Base-by-base conservation (phyloP, 2,329 filamentous ascomycete species). In the Tolypocladium sp. region DNA sequence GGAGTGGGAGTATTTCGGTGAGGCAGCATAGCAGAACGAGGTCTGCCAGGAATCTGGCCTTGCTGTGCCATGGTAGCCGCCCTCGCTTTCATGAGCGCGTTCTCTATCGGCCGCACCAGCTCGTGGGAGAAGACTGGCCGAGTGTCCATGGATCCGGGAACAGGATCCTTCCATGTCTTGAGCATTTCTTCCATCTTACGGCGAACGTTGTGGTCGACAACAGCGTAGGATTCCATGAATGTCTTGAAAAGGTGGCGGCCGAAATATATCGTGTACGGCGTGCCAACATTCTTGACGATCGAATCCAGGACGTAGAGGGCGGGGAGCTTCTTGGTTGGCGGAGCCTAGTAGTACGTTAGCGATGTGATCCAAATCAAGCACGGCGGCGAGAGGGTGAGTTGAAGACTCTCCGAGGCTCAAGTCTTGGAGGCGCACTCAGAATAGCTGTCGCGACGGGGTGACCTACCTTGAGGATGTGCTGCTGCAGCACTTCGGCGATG, bases 231-330 rank as follows among this genome's bases (percentile, higher is more conserved):
- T 68, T 95, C 91, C 92, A 97, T 97, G 71, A 96, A 99, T 5
- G 91, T 97, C 66, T 88, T 85, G 75, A 93, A 97, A 44, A 99
- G 84, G 69, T 93, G 93, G 46, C 91, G 88, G 57, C 92, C 91
- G 64, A 99, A 89, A 73, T 96, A 97, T 15, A 97, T 82, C 0
- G 93, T 97, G 74, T 99, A 99, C 9, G 94, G 94, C 1, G 93
- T 97, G 62, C 94, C 94, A 62, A 99, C 92, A 78, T 99, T 97
- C 76, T 99, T 99, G 71, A 96, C 92, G 62, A 99, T 93, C 20
- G 93, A 97, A 76, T 99, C 94, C 70, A 99, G 87, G 64, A 99
- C 91, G 76, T 97, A 99, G 35, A 99, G 82, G n/a, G 94, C 91
- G 22, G 94, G 92, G 3, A 99, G 80, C 71, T 97, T 99, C 73